Evolutionary conservation across 2,329 filamentous ascomycete species (phyloP).

Genomic region (Thielaviopsis ethacetica): DNA sequence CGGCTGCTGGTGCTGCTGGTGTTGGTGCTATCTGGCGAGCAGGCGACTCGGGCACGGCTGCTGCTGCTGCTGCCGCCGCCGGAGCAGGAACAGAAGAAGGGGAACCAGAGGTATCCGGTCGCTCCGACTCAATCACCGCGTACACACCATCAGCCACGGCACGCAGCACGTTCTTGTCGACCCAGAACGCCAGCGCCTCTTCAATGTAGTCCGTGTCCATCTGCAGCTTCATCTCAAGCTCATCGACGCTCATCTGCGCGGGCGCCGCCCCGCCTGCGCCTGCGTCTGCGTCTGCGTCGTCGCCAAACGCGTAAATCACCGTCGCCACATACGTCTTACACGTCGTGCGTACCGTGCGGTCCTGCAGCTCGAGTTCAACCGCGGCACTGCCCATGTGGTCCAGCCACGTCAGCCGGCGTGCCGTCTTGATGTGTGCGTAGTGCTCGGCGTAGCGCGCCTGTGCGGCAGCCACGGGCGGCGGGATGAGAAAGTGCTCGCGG

Average conservation of each 20-base stretch:
- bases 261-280: constrained; percentile 19
- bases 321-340: constrained; percentile 75
- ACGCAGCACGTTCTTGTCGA: constrained; percentile 48
- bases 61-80: constrained; percentile 9
- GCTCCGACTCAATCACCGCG: constrained; percentile 49
- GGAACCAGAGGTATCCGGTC: constrained; percentile 14
- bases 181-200: constrained; percentile 55
- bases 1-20: constrained; percentile 17
- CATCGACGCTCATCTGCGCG: constrained; percentile 23
- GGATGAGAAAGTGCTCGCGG: constrained; percentile 50
- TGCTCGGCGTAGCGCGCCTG: constrained; percentile 57
- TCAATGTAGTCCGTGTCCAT: constrained; percentile 61
- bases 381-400: constrained; percentile 65
- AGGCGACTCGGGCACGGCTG: not conserved
- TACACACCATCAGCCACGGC: constrained; percentile 39
- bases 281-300: constrained; percentile 18
- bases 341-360: constrained; percentile 56
- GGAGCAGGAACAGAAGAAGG: constrained; percentile 10
- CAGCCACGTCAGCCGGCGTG: constrained; percentile 78
- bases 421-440: constrained; percentile 66
- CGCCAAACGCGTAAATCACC: constrained; percentile 63
- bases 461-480: constrained; percentile 37
- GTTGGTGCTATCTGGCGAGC: constrained; percentile 2
- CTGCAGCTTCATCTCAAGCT: constrained; percentile 41
- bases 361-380: constrained; percentile 67